Percentiles rank a stretch among this genome's conserved stretches.
These are phyloP conservation scores for Plasmodium ovale DNA, from an alignment of 169 alveolate species.

Conservation along the genomic window DNA sequence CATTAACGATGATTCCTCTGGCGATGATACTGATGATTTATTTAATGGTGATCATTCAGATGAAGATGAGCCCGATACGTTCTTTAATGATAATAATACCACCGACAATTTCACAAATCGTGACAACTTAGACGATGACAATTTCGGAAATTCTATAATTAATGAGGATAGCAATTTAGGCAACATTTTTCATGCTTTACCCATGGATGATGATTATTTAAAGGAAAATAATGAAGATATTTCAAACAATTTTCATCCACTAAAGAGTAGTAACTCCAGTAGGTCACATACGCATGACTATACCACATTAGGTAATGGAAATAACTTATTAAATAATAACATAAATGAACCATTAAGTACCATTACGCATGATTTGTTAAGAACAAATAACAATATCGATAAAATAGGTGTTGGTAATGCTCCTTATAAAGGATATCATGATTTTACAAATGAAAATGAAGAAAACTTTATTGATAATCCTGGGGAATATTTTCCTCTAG, in stretches of 20 bases:
- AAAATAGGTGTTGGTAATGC: background rate
- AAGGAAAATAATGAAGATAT: background rate
- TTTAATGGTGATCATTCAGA: too few relatives aligned
- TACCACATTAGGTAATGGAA: background rate
- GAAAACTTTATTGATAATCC: constrained; percentile 6
- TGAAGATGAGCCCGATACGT: background rate
- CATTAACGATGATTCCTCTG: background rate
- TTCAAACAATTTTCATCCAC: too few relatives aligned
- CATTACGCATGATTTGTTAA: background rate
- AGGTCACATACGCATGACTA: too few relatives aligned
- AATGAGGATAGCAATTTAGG: constrained; percentile 5
- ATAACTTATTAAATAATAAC: background rate
- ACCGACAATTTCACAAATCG: too few relatives aligned
- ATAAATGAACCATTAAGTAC: background rate
- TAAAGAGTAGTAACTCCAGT: too few relatives aligned
- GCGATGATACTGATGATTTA: background rate
- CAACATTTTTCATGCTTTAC: background rate
- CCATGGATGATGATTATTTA: background rate
- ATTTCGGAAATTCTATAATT: constrained; percentile 2
- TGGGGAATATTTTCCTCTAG: background rate
- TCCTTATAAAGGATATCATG: background rate
- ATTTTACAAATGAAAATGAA: background rate
- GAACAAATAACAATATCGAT: background rate
- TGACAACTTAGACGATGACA: background rate
- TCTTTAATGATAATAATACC: too few relatives aligned